Conservation (phyloP, 2,329 filamentous ascomycete genomes). For the Penicillium corylophilum region DNA sequence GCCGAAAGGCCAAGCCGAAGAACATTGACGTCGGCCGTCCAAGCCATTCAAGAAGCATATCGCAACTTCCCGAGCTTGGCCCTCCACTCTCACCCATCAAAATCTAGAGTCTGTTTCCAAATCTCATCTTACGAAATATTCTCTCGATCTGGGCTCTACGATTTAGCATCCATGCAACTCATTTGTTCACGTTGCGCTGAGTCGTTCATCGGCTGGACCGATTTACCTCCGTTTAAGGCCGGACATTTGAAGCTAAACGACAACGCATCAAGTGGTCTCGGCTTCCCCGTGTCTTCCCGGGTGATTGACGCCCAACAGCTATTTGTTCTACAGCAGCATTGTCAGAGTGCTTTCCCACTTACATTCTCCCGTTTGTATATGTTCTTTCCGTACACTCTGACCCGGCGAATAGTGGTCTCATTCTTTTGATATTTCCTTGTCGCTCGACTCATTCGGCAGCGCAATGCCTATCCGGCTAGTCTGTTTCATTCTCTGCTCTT, state of each 20-base stretch:
- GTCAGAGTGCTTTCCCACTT: conserved; percentile 22
- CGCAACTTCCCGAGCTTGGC: conserved; percentile 49
- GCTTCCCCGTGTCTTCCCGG: not conserved
- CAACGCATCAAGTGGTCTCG: not conserved
- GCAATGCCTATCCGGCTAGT: conserved; percentile 5
- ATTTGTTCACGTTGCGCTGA: not conserved
- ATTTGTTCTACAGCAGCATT: conserved; percentile 10
- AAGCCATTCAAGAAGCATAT: conserved; percentile 36
- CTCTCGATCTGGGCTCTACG: not conserved
- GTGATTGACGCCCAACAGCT: not conserved
- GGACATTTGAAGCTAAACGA: not conserved
- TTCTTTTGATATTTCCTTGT: conserved; percentile 2
- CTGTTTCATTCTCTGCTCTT: conserved; percentile 13
- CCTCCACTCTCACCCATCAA: conserved; percentile 50
- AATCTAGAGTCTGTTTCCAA: conserved; percentile 32
- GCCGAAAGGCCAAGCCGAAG: conserved; percentile 32
- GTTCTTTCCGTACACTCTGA: conserved; percentile 10
- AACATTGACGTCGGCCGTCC: conserved; percentile 31
- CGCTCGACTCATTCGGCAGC: conserved; percentile 5
- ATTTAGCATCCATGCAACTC: not conserved
- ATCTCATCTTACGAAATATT: not conserved
- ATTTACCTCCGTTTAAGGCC: conserved; percentile 4
- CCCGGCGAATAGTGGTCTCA: conserved; percentile 8
- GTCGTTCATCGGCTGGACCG: conserved; percentile 19
- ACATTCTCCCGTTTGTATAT: conserved; percentile 15